phyloP scores from a whole-genome alignment of 352 stramenopile genomes.

The Globisporangium uncinulatum region DNA sequence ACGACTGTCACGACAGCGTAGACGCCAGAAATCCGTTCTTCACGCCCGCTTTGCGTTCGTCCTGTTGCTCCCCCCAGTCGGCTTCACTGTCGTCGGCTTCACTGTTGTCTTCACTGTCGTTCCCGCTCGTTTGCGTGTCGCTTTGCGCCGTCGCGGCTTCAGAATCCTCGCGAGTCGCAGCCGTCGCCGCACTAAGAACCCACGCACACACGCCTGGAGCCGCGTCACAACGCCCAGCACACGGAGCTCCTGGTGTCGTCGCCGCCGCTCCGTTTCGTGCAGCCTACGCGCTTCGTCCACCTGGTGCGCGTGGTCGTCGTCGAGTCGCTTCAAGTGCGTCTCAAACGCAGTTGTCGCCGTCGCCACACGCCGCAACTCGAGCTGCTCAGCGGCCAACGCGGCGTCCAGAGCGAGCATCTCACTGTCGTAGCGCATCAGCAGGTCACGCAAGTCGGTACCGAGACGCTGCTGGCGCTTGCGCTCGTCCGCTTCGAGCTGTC shows the following conservation, averaged over 20 bases:
- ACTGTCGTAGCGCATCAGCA: conserved; percentile 42
- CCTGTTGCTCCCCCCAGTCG: background rate
- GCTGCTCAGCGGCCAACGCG: conserved; percentile 23
- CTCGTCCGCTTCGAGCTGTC: conserved; percentile 42
- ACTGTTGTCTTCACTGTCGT: conserved; percentile 11
- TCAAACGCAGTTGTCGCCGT: conserved; percentile 28
- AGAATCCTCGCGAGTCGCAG: conserved; percentile 19
- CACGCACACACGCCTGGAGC: conserved; percentile 55
- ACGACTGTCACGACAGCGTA: no score
- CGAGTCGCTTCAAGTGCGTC: conserved; percentile 40
- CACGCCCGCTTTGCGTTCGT: background rate
- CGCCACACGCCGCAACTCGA: conserved; percentile 26
- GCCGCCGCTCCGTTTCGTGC: conserved; percentile 22
- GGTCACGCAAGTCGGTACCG: conserved; percentile 32
- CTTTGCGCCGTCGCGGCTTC: conserved; percentile 17
- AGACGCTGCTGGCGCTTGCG: conserved; percentile 39
- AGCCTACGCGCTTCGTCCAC: conserved; percentile 40
- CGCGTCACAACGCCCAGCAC: conserved; percentile 41
- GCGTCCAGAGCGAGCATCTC: conserved; percentile 44
- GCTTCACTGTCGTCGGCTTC: conserved; percentile 16
- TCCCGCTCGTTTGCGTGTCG: conserved; percentile 12
- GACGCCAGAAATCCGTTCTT: no score
- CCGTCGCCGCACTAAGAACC: conserved; percentile 43
- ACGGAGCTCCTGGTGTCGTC: conserved; percentile 34
- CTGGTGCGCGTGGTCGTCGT: conserved; percentile 44